Base-by-base conservation (phyloP, 371 early-diverging fungal genomes). In the Chytridiales sp. region DNA sequence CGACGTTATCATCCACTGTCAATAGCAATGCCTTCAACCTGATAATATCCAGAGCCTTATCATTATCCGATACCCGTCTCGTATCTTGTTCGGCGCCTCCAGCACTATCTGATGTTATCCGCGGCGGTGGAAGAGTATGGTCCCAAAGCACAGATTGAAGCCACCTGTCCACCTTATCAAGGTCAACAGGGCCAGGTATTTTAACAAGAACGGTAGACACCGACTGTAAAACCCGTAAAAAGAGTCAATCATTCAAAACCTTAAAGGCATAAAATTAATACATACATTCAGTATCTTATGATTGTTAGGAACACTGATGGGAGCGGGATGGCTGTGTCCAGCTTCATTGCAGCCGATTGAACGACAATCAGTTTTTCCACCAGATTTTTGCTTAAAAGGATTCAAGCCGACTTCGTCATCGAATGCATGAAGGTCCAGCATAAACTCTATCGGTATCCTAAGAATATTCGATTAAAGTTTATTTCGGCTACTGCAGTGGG, bases 81-180 rank as follows among this genome's bases (percentile, higher is more conserved):
- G 8, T 32, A 21, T 27, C 50, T 36, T 30, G 2, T 19, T 36
- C 26, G 19, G 54, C n/a, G 27, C 31, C 31, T 21, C 26, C 30
- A 24, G 63, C n/a, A n/a, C n/a, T n/a, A n/a, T n/a, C n/a, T n/a
- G n/a, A n/a, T n/a, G n/a, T n/a, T n/a, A n/a, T n/a, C n/a, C n/a
- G n/a, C n/a, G n/a, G 36, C 2, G 56, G 66, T n/a, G 87, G 83
- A 26, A 91, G 63, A 1, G 65, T 65, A 36, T 85, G 82, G 27
- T 93, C 94, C 97, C 97, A 97, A 15, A 97, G 75, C 39, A 97
- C 66, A 15, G 75, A 68, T 67, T 93, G 96, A n/a, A 97, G 78
- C 95, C 95, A 97, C 26, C 74, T 67, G 49, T 97, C 95, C 15
- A 95, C 17, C 38, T 59, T 32, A 31, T 64, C 57, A 40, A 82